Evolutionary conservation across 345 rosid genomes (phyloP).

Genomic region (Zanthoxylum bungeanum): DNA sequence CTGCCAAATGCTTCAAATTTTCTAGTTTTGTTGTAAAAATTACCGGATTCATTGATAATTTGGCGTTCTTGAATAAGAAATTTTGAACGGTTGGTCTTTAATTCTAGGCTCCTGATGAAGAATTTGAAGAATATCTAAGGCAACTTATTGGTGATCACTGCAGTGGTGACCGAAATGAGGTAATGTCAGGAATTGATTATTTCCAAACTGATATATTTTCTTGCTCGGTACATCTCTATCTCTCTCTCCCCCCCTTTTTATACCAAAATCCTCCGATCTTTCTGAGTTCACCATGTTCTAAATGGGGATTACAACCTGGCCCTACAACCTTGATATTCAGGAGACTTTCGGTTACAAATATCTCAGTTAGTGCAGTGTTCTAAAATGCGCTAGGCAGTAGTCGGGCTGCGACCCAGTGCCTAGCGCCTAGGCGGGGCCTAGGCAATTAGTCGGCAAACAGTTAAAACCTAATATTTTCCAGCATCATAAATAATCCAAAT

Average conservation of each 20-base stretch:
- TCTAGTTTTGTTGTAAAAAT: background rate
- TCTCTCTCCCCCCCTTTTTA: background rate
- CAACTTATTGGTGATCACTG: slow-evolving; percentile 73
- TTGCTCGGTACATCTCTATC: background rate
- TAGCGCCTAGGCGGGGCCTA: too few relatives aligned
- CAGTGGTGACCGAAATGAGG: slow-evolving; percentile 92
- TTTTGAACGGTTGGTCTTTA: slow-evolving; percentile 9
- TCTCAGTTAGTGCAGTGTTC: too few relatives aligned
- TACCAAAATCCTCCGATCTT: background rate
- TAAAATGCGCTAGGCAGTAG: too few relatives aligned
- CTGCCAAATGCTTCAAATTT: background rate
- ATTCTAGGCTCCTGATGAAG: slow-evolving; percentile 96
- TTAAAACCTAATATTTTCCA: too few relatives aligned
- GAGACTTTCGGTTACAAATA: background rate
- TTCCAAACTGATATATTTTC: background rate
- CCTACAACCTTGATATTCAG: background rate
- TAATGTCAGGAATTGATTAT: slow-evolving; percentile 23
- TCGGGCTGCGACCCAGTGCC: too few relatives aligned
- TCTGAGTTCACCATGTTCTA: background rate
- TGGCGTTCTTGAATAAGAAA: background rate
- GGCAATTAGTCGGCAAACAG: too few relatives aligned
- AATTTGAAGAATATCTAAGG: slow-evolving; percentile 91
- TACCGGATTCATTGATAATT: background rate
- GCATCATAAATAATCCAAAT: too few relatives aligned
- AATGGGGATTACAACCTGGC: background rate